These are phyloP conservation scores for Hymenotorrendiella dingleyae DNA, from an alignment of 2,329 filamentous ascomycete genomes.

Conservation along the genomic window DNA sequence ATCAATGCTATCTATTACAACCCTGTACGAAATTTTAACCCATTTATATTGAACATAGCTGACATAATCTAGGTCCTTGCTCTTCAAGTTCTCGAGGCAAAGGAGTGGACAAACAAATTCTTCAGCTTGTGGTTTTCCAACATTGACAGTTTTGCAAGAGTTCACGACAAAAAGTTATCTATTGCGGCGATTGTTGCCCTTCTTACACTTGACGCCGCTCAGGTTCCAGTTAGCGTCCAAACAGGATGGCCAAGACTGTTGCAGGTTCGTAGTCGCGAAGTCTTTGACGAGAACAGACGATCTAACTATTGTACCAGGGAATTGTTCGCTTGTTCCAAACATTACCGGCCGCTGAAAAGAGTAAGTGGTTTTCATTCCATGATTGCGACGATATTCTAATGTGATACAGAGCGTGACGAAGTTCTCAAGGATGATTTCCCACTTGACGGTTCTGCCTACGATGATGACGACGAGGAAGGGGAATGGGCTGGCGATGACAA, in stretches of 20 bases:
- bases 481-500: conserved; percentile 76
- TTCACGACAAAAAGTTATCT: conserved; percentile 98
- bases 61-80: conserved; percentile 48
- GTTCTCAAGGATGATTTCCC: conserved; percentile 83
- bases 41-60: neutral
- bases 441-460: conserved; percentile 54
- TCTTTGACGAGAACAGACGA: conserved; percentile 1
- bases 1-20: conserved; percentile 99
- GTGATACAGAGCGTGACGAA: conserved; percentile 71
- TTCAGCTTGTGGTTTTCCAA: conserved; percentile 97
- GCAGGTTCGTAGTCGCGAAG: conserved; percentile 35
- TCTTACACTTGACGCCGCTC: conserved; percentile 69
- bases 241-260: conserved; percentile 92
- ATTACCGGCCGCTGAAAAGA: conserved; percentile 79
- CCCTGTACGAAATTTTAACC: conserved; percentile 40
- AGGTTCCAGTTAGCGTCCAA: conserved; percentile 87
- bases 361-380: conserved; percentile 40
- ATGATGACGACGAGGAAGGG: conserved; percentile 64
- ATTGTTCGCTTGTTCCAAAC: conserved; percentile 90
- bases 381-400: conserved; percentile 22
- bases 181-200: conserved; percentile 89
- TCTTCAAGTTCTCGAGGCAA: conserved; percentile 80
- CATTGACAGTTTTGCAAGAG: conserved; percentile 86
- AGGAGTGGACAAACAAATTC: conserved; percentile 97
- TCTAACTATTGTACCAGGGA: too few species aligned